phyloP scores from a whole-genome alignment of 2,329 filamentous ascomycete genomes.

The Blastomyces parvus region DNA sequence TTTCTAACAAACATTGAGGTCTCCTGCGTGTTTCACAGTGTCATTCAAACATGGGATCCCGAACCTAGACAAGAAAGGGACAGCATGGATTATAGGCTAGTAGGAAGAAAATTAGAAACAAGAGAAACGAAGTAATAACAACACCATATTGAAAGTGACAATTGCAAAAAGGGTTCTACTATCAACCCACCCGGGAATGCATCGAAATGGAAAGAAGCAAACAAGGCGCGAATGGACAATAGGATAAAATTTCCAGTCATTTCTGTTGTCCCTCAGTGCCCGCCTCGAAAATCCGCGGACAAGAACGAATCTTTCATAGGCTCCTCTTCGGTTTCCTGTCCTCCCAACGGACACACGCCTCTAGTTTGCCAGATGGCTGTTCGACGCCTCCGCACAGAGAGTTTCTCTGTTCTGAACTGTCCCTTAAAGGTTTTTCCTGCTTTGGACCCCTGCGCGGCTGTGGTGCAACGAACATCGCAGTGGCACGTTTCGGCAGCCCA shows the following conservation, averaged over 20 bases:
- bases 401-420: background rate
- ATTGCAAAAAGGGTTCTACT: background rate
- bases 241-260: no score
- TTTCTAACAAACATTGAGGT: background rate
- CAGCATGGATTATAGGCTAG: background rate
- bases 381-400: background rate
- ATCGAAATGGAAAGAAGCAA: background rate
- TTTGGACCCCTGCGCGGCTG: background rate
- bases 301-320: background rate
- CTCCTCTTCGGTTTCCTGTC: background rate
- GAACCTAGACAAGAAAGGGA: background rate
- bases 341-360: background rate
- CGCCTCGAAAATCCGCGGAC: background rate
- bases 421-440: background rate
- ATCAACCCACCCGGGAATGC: background rate
- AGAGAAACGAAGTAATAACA: background rate
- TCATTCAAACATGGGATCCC: background rate
- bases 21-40: background rate
- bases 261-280: background rate
- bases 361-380: background rate
- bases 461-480: background rate
- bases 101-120: background rate
- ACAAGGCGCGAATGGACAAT: background rate
- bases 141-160: background rate
- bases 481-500: background rate